phyloP scores from a whole-genome alignment of 129 eudicot genomes.

The Dittrichia graveolens region DNA sequence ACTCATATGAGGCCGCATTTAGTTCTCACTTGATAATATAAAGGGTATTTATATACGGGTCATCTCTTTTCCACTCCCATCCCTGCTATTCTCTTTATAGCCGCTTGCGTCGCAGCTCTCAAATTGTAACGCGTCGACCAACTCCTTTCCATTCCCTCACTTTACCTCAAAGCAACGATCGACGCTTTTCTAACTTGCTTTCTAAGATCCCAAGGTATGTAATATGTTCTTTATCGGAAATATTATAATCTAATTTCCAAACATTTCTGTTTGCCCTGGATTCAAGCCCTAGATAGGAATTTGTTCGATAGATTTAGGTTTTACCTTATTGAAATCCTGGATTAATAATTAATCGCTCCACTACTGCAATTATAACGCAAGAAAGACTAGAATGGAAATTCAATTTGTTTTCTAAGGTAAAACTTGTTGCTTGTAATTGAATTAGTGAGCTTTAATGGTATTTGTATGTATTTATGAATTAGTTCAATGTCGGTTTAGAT shows the following conservation, averaged over 20 bases:
- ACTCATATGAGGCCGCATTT: no score
- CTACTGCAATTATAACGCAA: no score
- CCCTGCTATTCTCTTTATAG: not conserved
- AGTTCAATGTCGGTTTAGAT: no score
- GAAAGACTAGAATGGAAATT: no score
- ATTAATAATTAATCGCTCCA: no score
- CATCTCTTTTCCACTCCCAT: not conserved
- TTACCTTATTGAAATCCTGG: no score
- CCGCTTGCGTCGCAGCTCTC: not conserved
- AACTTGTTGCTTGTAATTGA: no score
- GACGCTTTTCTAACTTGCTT: not conserved
- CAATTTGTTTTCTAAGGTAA: no score
- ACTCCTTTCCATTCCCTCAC: not conserved
- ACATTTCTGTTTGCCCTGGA: not conserved
- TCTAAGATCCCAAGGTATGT: conserved; percentile 13
- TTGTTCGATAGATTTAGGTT: no score
- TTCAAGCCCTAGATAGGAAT: no score
- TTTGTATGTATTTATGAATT: no score
- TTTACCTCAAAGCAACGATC: not conserved
- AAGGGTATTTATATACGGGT: not conserved
- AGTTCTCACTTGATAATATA: not conserved
- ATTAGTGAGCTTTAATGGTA: no score
- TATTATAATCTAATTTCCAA: not conserved
- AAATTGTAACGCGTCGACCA: not conserved
- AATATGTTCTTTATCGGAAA: conserved; percentile 3